Base-by-base conservation (phyloP, 805 yeast species). In the Blastobotrys parvus region DNA sequence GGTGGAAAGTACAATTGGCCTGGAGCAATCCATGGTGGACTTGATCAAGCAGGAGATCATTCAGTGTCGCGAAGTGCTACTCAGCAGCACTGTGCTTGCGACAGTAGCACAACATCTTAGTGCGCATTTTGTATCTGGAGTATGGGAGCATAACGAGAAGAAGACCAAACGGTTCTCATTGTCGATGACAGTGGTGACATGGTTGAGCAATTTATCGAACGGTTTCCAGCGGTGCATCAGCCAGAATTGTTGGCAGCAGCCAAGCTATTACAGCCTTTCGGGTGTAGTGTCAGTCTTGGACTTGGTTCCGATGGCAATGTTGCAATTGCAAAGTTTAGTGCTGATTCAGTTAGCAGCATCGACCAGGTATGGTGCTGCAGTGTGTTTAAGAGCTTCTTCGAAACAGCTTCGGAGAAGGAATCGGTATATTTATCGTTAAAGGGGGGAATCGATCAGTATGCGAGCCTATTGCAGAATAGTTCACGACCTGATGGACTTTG, bases 401-500 rank as follows among this genome's bases (percentile, higher is more conserved):
- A 25, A 25, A 25, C 29, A 43, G 57, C 50, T 3, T 50, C 62
- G 33, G 56, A 63, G 38, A 46, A 45, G 10, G 54, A 61, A 2
- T 52, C 45, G 4, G 60, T 64, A 8, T 60, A 48, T 45, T 37
- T 44, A 6, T 49, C 64, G 8, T 66, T 67, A 2, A 53, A 47
- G 16, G 62, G 64, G 65, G 64, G 61, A 33, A 45, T 50, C 20
- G 51, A 54, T 39, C 58, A 67, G 1, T 68, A 64, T 38, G 68
- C 63, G 43, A 49, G 58, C 27, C 63, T 67, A 1, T 49, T 62
- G 20, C n/a, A n/a, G n/a, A n/a, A n/a, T n/a, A n/a, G n/a, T n/a
- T n/a, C n/a, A n/a, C n/a, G n/a, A n/a, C n/a, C n/a, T n/a, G 69
- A 68, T 6, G 56, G 58, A 30, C 69, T 65, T 47, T 66, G 71